phyloP scores from a whole-genome alignment of 179 eudicot genomes.

The Pouteria campechiana region DNA sequence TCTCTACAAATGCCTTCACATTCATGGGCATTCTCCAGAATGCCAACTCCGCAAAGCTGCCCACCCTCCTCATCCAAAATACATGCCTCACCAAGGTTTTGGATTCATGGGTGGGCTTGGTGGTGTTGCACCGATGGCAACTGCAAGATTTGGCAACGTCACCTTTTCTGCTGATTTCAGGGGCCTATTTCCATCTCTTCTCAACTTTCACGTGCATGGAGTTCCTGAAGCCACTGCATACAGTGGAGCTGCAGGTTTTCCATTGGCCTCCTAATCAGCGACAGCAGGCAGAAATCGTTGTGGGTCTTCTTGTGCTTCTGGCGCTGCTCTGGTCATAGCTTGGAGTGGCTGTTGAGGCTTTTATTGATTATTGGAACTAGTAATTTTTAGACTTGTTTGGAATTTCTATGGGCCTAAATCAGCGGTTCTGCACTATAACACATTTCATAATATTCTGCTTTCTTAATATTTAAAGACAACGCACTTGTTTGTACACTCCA shows the following conservation, averaged over 20 bases:
- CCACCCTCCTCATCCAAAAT: slow-evolving; percentile 7
- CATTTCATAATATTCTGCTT: no score
- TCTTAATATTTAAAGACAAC: no score
- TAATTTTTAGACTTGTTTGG: no score
- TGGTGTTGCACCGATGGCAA: slow-evolving; percentile 11
- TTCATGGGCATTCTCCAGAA: slow-evolving; percentile 25
- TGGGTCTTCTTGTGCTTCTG: slow-evolving; percentile 13
- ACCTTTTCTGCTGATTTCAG: slow-evolving; percentile 23
- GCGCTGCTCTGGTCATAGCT: slow-evolving; percentile 7
- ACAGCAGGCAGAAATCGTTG: slow-evolving; percentile 10
- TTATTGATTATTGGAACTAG: no score
- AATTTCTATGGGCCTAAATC: no score
- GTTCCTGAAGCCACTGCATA: slow-evolving; percentile 25
- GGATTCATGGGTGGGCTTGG: slow-evolving; percentile 24
- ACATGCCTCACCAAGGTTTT: slow-evolving; percentile 5
- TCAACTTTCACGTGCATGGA: slow-evolving; percentile 50
- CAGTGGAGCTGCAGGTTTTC: slow-evolving; percentile 32
- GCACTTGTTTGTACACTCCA: no score
- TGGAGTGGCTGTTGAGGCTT: no score
- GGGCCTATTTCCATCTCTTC: slow-evolving; percentile 33
- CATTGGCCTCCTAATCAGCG: slow-evolving; percentile 17
- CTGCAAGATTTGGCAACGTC: slow-evolving; percentile 20
- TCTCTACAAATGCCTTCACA: slow-evolving; percentile 25
- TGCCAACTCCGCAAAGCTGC: slow-evolving; percentile 40
- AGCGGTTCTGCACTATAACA: no score